phyloP scores from a whole-genome alignment of 2,329 filamentous ascomycete genomes.

The Penicillium sp. region DNA sequence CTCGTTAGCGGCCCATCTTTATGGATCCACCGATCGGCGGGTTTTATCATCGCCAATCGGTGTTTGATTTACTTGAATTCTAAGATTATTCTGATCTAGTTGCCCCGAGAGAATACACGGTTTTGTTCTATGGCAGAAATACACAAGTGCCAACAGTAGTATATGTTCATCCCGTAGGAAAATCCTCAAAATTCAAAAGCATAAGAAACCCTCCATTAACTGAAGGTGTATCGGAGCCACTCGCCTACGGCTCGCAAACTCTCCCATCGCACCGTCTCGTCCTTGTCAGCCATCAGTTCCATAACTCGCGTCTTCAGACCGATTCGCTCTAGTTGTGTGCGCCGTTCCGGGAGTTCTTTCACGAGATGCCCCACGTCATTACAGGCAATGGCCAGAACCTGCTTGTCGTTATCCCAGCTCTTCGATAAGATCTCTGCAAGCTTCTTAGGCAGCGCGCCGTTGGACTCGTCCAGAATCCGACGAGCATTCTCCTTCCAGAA shows the following conservation, averaged over 20 bases:
- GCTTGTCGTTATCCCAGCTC: constrained; percentile 77
- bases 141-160: constrained; percentile 17
- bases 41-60: constrained; percentile 2
- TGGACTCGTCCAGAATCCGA: constrained; percentile 76
- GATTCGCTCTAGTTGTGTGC: constrained; percentile 71
- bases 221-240: constrained; percentile 68
- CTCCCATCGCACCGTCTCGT: constrained; percentile 89
- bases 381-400: constrained; percentile 84
- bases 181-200: constrained; percentile 7
- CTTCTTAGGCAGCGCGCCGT: constrained; percentile 71
- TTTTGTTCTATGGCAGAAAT: constrained; percentile 23
- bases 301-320: constrained; percentile 83
- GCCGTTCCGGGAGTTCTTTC: constrained; percentile 80
- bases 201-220: constrained; percentile 33
- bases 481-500: constrained; percentile 93
- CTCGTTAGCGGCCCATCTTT: constrained; percentile 21
- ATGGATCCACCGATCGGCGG: constrained; percentile 18
- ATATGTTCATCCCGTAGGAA: constrained; percentile 18
- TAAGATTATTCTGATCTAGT: not conserved
- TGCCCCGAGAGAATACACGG: constrained; percentile 10
- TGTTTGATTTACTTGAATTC: not conserved
- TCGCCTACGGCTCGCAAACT: constrained; percentile 77
- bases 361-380: constrained; percentile 88
- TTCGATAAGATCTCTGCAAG: constrained; percentile 80
- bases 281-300: constrained; percentile 85